These are phyloP conservation scores for Bacidia rubella DNA, from an alignment of 495 filamentous ascomycete species.

Conservation along the genomic window DNA sequence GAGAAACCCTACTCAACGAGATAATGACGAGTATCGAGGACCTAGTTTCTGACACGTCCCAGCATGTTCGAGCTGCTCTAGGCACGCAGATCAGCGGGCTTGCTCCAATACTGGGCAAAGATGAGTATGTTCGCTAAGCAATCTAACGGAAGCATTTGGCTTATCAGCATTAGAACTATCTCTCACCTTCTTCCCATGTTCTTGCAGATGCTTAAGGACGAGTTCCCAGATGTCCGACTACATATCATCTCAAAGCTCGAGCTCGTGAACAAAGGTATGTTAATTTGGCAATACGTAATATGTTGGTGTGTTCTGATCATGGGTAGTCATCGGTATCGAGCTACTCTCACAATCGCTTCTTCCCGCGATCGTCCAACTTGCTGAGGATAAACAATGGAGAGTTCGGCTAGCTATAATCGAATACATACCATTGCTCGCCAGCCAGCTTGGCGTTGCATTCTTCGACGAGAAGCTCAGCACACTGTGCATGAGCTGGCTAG, in stretches of 20 bases:
- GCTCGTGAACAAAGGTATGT: slow-evolving; percentile 83
- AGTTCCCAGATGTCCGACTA: slow-evolving; percentile 92
- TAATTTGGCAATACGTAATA: slow-evolving; percentile 8
- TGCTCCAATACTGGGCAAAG: slow-evolving; percentile 92
- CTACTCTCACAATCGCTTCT: slow-evolving; percentile 90
- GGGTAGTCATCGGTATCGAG: slow-evolving; percentile 87
- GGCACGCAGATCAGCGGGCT: slow-evolving; percentile 95
- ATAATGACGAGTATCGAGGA: slow-evolving; percentile 97
- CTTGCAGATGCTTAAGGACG: slow-evolving; percentile 97
- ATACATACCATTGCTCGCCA: slow-evolving; percentile 93
- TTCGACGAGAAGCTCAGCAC: slow-evolving; percentile 93
- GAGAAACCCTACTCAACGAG: slow-evolving; percentile 79
- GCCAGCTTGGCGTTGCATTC: slow-evolving; percentile 91
- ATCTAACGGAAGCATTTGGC: background rate
- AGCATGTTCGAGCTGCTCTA: slow-evolving; percentile 90
- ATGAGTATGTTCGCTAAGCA: slow-evolving; percentile 54
- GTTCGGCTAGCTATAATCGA: slow-evolving; percentile 96
- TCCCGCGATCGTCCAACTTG: slow-evolving; percentile 93
- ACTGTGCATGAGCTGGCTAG: slow-evolving; percentile 98
- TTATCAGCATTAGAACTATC: slow-evolving; percentile 54
- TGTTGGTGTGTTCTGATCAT: slow-evolving; percentile 15
- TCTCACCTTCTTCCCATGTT: slow-evolving; percentile 97
- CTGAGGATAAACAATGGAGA: slow-evolving; percentile 99
- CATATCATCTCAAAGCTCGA: slow-evolving; percentile 99
- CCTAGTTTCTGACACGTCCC: slow-evolving; percentile 85